Evolutionary conservation across 805 yeast genomes (phyloP), one percentile per base, ranked within the genome.

Genomic region (Wickerhamiella kurtzmanii): DNA sequence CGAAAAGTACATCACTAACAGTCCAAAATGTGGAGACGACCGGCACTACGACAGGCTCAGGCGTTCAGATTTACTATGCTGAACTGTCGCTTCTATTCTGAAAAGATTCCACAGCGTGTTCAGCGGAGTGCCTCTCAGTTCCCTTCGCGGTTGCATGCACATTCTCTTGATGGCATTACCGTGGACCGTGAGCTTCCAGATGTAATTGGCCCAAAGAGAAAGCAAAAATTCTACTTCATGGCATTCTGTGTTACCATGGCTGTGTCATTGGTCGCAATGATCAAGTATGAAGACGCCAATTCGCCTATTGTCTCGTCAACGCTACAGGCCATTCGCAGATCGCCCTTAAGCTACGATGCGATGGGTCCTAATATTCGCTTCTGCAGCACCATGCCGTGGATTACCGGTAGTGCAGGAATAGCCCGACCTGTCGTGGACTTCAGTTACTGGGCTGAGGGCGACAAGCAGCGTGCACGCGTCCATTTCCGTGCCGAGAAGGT

Each of bases 261-360:
- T 20, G 64, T 70, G 3, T 65, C 80, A 1, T 64, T 81, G 43
- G 68, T 73, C 25, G 73, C 83, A 25, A 83, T 89, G 57, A 80
- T 89, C 74, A 88, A 92, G 69, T 88, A 89, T 65, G 98, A 92
- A 62, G 88, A 87, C 62, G 79, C 87, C 17, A 78, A 82, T 41
- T 84, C 95, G 13, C 96, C 97, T 1, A 75, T 89, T 49, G 82
- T 89, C 56, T 75, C 82, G 37, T 88, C 95, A 4, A 82, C 95
- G 3, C 68, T 92, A 62, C 87, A 85, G 63, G 82, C 85, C 52
- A 66, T 89, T 56, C 76, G 98, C 60, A 72, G 96, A 59, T 80
- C 89, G 1, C 70, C 73, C 8, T 51, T 65, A 40, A 87, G 87
- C 9, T 70, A 76, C 46, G 75, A 74, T 20, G 59, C 66, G 2